phyloP scores from a whole-genome alignment of 352 stramenopile species.

The Globisporangium echinulatum region DNA sequence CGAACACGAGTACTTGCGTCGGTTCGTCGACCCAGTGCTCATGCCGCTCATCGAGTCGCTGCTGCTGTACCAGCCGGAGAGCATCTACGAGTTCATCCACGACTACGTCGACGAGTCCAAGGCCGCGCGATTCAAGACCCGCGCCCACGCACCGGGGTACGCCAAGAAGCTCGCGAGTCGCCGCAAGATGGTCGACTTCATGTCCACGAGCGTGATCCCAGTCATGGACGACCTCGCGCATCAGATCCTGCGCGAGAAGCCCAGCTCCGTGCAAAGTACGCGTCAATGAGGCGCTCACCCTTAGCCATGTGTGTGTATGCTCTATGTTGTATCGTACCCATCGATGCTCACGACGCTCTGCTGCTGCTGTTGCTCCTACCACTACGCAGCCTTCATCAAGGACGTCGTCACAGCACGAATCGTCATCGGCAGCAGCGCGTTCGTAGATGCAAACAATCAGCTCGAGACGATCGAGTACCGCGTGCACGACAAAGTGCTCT shows the following conservation, averaged over 20 bases:
- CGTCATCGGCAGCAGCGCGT: constrained; percentile 29
- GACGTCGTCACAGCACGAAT: constrained; percentile 50
- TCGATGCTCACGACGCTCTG: not conserved
- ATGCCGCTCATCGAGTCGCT: constrained; percentile 80
- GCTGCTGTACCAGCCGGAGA: constrained; percentile 71
- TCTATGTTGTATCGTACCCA: not conserved
- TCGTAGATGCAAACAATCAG: constrained; percentile 28
- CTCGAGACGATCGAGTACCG: constrained; percentile 26
- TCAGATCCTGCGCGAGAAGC: constrained; percentile 70
- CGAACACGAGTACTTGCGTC: constrained; percentile 77
- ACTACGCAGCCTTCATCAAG: constrained; percentile 44
- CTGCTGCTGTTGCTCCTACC: not conserved
- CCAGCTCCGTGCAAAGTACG: constrained; percentile 53
- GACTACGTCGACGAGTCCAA: constrained; percentile 71
- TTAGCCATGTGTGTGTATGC: not conserved
- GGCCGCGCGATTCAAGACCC: constrained; percentile 26
- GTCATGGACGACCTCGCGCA: constrained; percentile 81
- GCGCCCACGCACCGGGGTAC: constrained; percentile 25
- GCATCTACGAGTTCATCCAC: constrained; percentile 78
- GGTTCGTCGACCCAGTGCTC: constrained; percentile 69
- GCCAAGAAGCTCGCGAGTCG: constrained; percentile 67
- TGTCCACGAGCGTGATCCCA: constrained; percentile 77
- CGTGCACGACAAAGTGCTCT: constrained; percentile 41
- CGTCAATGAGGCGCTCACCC: too few relatives aligned
- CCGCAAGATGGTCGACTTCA: constrained; percentile 78